phyloP scores from a whole-genome alignment of 768 basidiomycete genomes.

The Cantharellus cinnabarinus region DNA sequence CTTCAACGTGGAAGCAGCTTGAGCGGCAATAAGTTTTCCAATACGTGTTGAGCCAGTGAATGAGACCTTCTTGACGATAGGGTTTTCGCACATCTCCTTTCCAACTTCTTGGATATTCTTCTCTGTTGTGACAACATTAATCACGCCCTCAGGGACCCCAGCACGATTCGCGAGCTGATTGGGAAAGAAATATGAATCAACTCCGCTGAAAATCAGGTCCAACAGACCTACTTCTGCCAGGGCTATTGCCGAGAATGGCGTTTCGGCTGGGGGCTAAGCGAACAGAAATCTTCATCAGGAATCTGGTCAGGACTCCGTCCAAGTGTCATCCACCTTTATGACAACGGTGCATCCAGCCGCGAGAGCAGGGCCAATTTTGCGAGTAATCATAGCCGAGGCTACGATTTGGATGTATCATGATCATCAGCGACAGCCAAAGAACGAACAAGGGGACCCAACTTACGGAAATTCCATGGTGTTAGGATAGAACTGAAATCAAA shows the following conservation, averaged over 20 bases:
- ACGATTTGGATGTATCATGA: background rate
- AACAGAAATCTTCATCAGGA: background rate
- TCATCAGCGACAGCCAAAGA: background rate
- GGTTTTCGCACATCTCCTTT: conserved; percentile 83
- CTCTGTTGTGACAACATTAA: conserved; percentile 82
- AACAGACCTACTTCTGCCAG: conserved; percentile 49
- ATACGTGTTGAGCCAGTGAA: conserved; percentile 81
- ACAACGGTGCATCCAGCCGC: conserved; percentile 95
- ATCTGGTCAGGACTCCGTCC: background rate
- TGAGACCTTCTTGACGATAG: conserved; percentile 65
- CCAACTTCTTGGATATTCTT: conserved; percentile 76
- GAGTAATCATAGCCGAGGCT: conserved; percentile 61
- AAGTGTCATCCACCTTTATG: conserved; percentile 31
- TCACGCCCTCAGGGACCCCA: conserved; percentile 86
- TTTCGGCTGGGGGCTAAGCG: conserved; percentile 58
- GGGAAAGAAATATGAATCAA: background rate
- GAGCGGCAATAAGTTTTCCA: conserved; percentile 50
- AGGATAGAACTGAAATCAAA: conserved; percentile 37
- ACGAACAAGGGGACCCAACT: background rate
- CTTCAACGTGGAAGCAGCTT: conserved; percentile 61
- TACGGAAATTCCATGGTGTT: conserved; percentile 37
- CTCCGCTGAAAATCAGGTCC: background rate
- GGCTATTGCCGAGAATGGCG: conserved; percentile 82
- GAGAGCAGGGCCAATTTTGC: conserved; percentile 75
- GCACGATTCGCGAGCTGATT: conserved; percentile 59